Evolutionary conservation across 2,329 filamentous ascomycete genomes (phyloP), one percentile per base, ranked within the genome.

Genomic region (Cephalotrichum gorgonifer): DNA sequence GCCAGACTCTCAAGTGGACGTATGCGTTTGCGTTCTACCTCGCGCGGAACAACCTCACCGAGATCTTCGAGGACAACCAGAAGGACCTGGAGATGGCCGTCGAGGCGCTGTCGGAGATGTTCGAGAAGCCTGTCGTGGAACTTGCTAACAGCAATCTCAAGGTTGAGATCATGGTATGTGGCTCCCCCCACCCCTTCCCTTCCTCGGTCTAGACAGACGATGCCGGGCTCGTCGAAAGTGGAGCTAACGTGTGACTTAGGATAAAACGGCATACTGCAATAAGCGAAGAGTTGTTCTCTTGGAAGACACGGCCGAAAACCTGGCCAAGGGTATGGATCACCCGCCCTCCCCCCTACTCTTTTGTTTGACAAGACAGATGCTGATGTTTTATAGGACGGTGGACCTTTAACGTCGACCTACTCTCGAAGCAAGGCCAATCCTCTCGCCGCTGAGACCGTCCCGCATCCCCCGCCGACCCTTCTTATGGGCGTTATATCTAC

Each of bases 1-100:
- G 93, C n/a, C 91, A 97, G 69, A 98, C 93, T 0, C 75, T 98
- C 5, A 98, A 98, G 70, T 98, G 93, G 93, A 98, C 93, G 0
- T 98, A 98, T 60, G 93, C 93, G 0, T 98, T 98, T 67, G 93
- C 93, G 1, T 98, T 93, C 64, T 98, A 98, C 62, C 80, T 98
- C n/a, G 85, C 85, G 3, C 83, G 88, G 50, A 97, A 96, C 74
- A 97, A 98, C 61, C 72, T 93, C 50, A 97, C 93, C 0, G 88
- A 91, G 62, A 97, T 98, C 48, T 98, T 98, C 52, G 93, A 98
- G 65, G 90, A 97, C 64, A 98, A 98, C 64, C 93, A 98, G 61
- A 95, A 95, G 66, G 93, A 98, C 62, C 71, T 98, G 23, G 93
- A 98, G 66, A 86, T 98, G 81, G 91, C 93, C 0, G 93, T 97